Conservation (phyloP, 192 early-diverging fungal species). For the Allomyces arbusculus region DNA sequence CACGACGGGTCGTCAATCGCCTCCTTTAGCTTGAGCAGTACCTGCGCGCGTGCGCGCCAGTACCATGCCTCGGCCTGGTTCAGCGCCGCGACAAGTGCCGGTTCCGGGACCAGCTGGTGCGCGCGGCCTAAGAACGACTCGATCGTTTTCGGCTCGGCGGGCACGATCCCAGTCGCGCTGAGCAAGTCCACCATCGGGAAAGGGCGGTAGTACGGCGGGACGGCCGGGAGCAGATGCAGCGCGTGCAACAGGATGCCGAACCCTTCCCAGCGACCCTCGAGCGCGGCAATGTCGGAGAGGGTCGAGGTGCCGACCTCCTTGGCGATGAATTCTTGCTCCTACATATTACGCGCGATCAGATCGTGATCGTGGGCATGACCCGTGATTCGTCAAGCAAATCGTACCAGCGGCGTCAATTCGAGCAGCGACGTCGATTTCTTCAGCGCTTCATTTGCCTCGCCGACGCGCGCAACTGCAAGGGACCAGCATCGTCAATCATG, state of each 20-base stretch:
- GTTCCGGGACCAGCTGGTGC: slow-evolving; percentile 6
- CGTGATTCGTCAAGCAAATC: background rate
- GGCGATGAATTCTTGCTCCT: background rate
- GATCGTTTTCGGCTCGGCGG: slow-evolving; percentile 28
- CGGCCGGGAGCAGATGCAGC: background rate
- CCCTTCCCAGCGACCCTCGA: background rate
- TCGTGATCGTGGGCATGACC: background rate
- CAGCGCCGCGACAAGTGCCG: slow-evolving; percentile 11
- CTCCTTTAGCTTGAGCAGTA: slow-evolving; percentile 15
- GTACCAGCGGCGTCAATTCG: background rate
- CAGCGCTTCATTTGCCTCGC: background rate
- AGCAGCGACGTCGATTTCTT: background rate
- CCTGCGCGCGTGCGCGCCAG: slow-evolving; percentile 36
- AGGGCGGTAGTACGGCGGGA: slow-evolving; percentile 27
- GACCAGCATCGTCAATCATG: background rate
- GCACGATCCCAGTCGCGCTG: slow-evolving; percentile 29
- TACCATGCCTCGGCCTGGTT: slow-evolving; percentile 36
- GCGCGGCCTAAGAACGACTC: slow-evolving; percentile 23
- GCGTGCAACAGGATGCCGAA: background rate
- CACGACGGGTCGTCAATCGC: background rate
- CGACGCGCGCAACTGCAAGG: background rate
- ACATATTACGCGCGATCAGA: background rate
- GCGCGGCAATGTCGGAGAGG: background rate
- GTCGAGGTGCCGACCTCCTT: background rate
- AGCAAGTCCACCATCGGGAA: slow-evolving; percentile 31